Conservation (phyloP, 768 basidiomycete genomes). For the Boletus edulis region DNA sequence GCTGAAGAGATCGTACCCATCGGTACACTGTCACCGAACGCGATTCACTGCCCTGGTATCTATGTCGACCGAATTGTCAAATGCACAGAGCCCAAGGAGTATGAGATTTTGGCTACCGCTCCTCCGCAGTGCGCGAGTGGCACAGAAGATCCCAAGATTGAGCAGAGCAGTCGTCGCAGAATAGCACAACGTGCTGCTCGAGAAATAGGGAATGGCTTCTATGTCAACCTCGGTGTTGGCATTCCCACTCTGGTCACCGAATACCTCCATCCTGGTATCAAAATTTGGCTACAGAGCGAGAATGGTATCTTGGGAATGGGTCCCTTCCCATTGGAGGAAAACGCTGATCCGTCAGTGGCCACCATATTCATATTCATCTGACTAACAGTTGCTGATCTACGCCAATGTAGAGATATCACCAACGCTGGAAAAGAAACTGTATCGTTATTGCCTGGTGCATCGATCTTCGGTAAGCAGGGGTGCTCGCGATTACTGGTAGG, state of each 20-base stretch:
- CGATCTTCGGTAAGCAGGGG: slow-evolving; percentile 77
- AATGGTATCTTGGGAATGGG: slow-evolving; percentile 88
- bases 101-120: slow-evolving; percentile 71
- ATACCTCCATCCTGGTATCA: slow-evolving; percentile 62
- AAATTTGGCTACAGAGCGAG: slow-evolving; percentile 85
- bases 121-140: slow-evolving; percentile 37
- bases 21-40: slow-evolving; percentile 77
- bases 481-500: slow-evolving; percentile 38
- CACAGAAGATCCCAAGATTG: slow-evolving; percentile 47
- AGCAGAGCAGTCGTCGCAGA: slow-evolving; percentile 54
- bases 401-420: slow-evolving; percentile 71
- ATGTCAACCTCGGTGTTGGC: slow-evolving; percentile 87
- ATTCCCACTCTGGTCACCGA: slow-evolving; percentile 87
- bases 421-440: slow-evolving; percentile 94
- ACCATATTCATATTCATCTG: neutral
- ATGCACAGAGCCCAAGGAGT: slow-evolving; percentile 68
- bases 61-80: slow-evolving; percentile 84
- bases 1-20: slow-evolving; percentile 85
- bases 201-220: slow-evolving; percentile 82
- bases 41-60: slow-evolving; percentile 77
- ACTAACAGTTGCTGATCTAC: slow-evolving; percentile 26
- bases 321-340: slow-evolving; percentile 73
- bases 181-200: slow-evolving; percentile 84
- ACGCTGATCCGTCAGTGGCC: slow-evolving; percentile 72
- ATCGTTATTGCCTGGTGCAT: slow-evolving; percentile 85